Evolutionary conservation across 139 green algal genomes (phyloP).

Genomic region (Bryopsis sp.): DNA sequence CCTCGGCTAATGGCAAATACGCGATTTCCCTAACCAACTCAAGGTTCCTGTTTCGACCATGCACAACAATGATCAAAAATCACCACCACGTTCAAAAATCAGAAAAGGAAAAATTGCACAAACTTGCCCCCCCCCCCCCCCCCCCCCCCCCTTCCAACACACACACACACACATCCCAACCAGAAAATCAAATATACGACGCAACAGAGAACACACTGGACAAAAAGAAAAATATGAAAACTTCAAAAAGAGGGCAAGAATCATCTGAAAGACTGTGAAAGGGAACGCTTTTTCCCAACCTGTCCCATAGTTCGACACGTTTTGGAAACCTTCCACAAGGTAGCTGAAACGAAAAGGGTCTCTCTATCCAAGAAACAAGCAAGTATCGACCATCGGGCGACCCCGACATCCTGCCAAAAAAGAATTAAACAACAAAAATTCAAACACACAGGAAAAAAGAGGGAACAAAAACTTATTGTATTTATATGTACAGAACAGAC

Average conservation of each 20-base stretch:
- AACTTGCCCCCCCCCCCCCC: neutral
- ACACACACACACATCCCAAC: too few relatives aligned
- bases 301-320: slow-evolving; percentile 60
- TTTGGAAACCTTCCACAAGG: slow-evolving; percentile 88
- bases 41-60: slow-evolving; percentile 19
- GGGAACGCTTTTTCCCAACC: slow-evolving; percentile 5
- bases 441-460: too few relatives aligned
- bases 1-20: slow-evolving; percentile 80
- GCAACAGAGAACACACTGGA: too few relatives aligned
- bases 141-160: neutral
- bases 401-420: slow-evolving; percentile 37
- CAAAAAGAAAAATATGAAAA: too few relatives aligned
- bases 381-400: slow-evolving; percentile 79
- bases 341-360: slow-evolving; percentile 82
- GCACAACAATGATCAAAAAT: neutral
- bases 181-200: slow-evolving; percentile 22
- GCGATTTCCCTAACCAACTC: slow-evolving; percentile 62
- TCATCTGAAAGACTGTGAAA: neutral
- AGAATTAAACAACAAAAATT: too few relatives aligned
- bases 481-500: too few relatives aligned
- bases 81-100: neutral
- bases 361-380: slow-evolving; percentile 74
- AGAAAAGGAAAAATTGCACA: neutral
- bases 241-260: too few relatives aligned
- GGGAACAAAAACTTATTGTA: too few relatives aligned